These are phyloP conservation scores for Kwoniella shandongensis DNA, from an alignment of 768 basidiomycete species.

Conservation along the genomic window DNA sequence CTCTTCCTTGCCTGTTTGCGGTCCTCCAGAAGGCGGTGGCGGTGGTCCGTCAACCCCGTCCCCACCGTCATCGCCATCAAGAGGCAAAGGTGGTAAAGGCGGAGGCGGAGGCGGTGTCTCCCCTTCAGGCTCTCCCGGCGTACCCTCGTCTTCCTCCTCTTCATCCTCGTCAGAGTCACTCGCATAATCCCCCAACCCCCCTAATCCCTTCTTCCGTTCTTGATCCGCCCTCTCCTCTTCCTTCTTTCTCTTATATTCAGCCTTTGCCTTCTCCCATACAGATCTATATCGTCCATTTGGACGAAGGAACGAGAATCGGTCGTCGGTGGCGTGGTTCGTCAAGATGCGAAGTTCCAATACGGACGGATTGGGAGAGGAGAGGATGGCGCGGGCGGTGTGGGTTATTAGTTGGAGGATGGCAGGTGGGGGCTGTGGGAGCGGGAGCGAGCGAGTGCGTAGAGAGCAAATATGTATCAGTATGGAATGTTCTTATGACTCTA, in stretches of 20 bases:
- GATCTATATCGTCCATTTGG: slow-evolving; percentile 68
- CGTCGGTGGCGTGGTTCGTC: slow-evolving; percentile 76
- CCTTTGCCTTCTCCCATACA: slow-evolving; percentile 65
- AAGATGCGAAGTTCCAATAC: slow-evolving; percentile 86
- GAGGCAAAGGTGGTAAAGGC: too few species aligned
- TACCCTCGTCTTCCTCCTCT: background rate
- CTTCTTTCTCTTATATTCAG: slow-evolving; percentile 38
- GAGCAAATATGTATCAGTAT: too few species aligned
- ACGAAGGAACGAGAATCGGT: slow-evolving; percentile 75
- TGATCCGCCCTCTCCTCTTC: slow-evolving; percentile 1
- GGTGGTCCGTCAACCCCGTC: background rate
- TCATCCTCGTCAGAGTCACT: background rate
- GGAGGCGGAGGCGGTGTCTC: background rate
- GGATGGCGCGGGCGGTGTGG: slow-evolving; percentile 69
- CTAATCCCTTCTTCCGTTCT: slow-evolving; percentile 12
- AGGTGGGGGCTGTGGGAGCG: slow-evolving; percentile 47
- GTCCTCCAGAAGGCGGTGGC: background rate
- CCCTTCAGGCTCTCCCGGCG: background rate
- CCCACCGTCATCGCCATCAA: background rate
- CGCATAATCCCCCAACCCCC: slow-evolving; percentile 17
- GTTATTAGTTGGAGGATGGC: slow-evolving; percentile 72
- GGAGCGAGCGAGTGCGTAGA: too few species aligned
- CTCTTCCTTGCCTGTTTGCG: background rate
- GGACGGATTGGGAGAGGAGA: slow-evolving; percentile 70
- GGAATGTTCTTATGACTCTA: too few species aligned